These are phyloP conservation scores for Papilionanthe hybrid DNA, from an alignment of 116 monocot genomes.

Conservation along the genomic window DNA sequence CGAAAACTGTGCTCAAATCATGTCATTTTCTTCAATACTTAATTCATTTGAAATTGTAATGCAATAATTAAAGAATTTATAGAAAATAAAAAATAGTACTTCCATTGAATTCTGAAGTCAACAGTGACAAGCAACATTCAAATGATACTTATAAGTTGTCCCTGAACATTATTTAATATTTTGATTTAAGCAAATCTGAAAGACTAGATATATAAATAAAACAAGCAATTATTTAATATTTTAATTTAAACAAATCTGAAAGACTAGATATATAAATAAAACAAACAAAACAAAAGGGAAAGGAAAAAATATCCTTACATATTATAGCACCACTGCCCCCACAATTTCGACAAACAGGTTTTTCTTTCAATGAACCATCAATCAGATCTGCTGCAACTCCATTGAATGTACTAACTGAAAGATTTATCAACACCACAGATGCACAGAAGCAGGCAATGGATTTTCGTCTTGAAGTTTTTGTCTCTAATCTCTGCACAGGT, in stretches of 20 bases:
- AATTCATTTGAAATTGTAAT: background rate
- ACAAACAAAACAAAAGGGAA: background rate
- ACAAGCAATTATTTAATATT: background rate
- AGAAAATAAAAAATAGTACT: background rate
- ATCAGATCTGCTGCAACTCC: slow-evolving; percentile 30
- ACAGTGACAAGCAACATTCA: background rate
- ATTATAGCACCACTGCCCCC: slow-evolving; percentile 74
- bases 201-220: background rate
- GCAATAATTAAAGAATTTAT: background rate
- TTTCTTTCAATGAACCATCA: slow-evolving; percentile 33
- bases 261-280: background rate
- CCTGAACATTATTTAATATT: background rate
- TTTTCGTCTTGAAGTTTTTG: slow-evolving; percentile 48
- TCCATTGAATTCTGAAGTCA: background rate
- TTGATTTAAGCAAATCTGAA: background rate
- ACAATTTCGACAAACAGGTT: slow-evolving; percentile 73
- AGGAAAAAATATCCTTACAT: slow-evolving; percentile 45
- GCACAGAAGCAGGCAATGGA: slow-evolving; percentile 65
- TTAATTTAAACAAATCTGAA: background rate
- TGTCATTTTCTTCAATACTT: too few relatives aligned
- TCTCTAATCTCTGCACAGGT: slow-evolving; percentile 29
- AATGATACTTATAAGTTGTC: background rate
- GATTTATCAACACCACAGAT: slow-evolving; percentile 48
- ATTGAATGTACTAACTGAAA: slow-evolving; percentile 21
- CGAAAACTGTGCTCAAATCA: background rate